Evolutionary conservation across 352 stramenopile species (phyloP).

Genomic region (Globisporangium lucens): DNA sequence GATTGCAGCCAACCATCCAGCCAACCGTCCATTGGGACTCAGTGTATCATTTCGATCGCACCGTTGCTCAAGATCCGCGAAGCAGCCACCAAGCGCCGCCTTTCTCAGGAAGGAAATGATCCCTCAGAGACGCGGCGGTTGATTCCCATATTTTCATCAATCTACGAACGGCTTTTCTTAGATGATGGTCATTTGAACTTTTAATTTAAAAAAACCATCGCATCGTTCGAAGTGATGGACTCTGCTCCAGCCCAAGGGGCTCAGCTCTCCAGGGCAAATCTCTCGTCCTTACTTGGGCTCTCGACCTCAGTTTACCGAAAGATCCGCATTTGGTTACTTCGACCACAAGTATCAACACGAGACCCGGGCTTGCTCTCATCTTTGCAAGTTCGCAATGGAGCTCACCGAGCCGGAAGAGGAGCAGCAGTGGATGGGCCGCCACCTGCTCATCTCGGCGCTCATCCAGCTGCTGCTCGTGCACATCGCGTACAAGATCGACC

Average conservation of each 20-base stretch:
- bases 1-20: neutral
- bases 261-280: too few species aligned
- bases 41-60: neutral
- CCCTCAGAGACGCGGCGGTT: neutral
- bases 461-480: conserved; percentile 48
- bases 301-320: too few species aligned
- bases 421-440: conserved; percentile 34
- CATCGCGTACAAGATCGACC: conserved; percentile 57
- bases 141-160: neutral
- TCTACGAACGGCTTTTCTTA: too few species aligned
- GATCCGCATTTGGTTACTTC: neutral
- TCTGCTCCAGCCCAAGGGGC: too few species aligned
- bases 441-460: conserved; percentile 45
- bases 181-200: too few species aligned
- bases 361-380: neutral
- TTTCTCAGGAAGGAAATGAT: neutral
- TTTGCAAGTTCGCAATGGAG: neutral
- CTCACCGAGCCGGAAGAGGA: neutral
- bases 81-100: neutral
- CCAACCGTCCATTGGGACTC: neutral
- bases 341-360: neutral
- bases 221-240: too few species aligned
- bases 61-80: neutral
- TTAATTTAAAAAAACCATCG: too few species aligned
- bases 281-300: too few species aligned